Percentiles rank a stretch among this genome's conserved stretches.
These are phyloP conservation scores for Colletotrichum cereale DNA, from an alignment of 2,329 filamentous ascomycete species.

Conservation along the genomic window DNA sequence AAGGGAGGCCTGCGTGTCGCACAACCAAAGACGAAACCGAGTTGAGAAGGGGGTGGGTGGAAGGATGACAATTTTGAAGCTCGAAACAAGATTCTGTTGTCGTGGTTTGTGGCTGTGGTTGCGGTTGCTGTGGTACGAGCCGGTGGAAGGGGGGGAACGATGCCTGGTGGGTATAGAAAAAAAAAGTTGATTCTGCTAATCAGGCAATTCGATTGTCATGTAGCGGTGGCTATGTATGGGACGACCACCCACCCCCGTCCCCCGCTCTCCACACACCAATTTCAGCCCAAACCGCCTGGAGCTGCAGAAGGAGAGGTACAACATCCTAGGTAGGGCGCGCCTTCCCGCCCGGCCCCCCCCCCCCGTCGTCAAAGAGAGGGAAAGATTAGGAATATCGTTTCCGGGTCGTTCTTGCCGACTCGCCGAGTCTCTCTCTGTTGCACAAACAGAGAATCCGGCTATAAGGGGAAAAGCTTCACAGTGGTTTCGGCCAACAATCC, in stretches of 20 bases:
- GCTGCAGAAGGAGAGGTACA: not conserved
- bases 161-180: slow-evolving; percentile 20
- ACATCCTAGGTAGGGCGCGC: not conserved
- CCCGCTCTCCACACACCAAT: slow-evolving; percentile 22
- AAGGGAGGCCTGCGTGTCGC: not conserved
- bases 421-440: not conserved
- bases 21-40: not conserved
- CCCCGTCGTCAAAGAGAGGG: not conserved
- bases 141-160: slow-evolving; percentile 19
- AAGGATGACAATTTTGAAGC: slow-evolving; percentile 32
- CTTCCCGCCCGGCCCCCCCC: not conserved
- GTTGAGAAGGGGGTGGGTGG: not conserved
- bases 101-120: slow-evolving; percentile 26
- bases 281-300: slow-evolving; percentile 32
- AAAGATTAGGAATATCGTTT: not conserved
- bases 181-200: slow-evolving; percentile 35
- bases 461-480: not conserved
- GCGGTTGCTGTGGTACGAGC: slow-evolving; percentile 17
- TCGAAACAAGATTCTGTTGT: slow-evolving; percentile 24
- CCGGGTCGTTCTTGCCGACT: not conserved
- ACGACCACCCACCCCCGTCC: slow-evolving; percentile 17
- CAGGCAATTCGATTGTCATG: slow-evolving; percentile 25
- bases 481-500: not conserved
- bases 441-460: not conserved
- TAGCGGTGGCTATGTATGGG: slow-evolving; percentile 20